Conservation (phyloP, 1,139 yeast genomes). For the Eremothecium cymbalariae region DNA sequence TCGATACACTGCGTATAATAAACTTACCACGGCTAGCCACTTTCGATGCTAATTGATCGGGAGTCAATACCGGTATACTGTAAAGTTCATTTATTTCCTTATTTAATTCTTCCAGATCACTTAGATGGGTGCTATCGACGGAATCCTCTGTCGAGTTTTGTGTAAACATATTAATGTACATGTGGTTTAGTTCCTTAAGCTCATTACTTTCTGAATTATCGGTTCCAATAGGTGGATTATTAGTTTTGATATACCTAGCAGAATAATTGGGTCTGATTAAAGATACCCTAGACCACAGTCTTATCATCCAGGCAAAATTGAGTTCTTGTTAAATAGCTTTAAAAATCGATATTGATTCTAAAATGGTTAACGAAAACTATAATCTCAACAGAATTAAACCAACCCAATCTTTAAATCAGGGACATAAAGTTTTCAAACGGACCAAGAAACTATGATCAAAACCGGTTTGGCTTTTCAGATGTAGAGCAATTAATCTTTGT, state of each 20-base stretch:
- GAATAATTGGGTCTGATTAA: background rate
- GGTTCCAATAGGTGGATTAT: constrained; percentile 19
- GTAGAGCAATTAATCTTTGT: background rate
- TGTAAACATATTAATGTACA: constrained; percentile 27
- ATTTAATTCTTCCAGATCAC: constrained; percentile 24
- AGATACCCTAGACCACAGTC: background rate
- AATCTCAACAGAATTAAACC: background rate
- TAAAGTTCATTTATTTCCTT: constrained; percentile 18
- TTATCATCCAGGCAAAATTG: background rate
- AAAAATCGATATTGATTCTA: background rate
- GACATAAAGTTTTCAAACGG: too few relatives aligned
- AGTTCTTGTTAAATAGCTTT: background rate
- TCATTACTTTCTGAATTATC: constrained; percentile 18
- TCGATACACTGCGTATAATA: constrained; percentile 29
- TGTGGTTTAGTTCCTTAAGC: constrained; percentile 23
- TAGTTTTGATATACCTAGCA: background rate
- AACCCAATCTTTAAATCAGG: background rate
- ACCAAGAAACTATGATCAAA: background rate
- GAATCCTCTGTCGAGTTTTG: background rate
- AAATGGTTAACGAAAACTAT: background rate
- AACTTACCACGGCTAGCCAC: constrained; percentile 22
- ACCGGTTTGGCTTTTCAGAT: background rate
- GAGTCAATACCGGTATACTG: constrained; percentile 12
- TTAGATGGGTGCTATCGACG: too few relatives aligned
- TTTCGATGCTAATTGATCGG: constrained; percentile 13